Evolutionary conservation across 257 asterid species (phyloP).

Genomic region (Knoxia roxburghii): DNA sequence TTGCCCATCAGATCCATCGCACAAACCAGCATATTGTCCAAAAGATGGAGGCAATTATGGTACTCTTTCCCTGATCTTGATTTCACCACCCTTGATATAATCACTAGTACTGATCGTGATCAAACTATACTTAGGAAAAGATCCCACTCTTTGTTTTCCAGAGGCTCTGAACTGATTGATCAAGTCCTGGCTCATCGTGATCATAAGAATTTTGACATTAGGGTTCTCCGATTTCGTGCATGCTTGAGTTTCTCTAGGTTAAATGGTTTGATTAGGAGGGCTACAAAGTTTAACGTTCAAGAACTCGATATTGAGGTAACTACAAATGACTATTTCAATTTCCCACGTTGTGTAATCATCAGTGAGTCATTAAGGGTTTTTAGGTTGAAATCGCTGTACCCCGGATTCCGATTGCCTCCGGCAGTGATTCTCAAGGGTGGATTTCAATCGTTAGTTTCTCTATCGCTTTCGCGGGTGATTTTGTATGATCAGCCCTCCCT

Average conservation of each 20-base stretch:
- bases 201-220: conserved; percentile 36
- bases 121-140: conserved; percentile 13
- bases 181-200: conserved; percentile 43
- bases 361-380: conserved; percentile 43
- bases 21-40: conserved; percentile 51
- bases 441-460: conserved; percentile 33
- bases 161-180: conserved; percentile 38
- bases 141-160: conserved; percentile 16
- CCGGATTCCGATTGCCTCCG: conserved; percentile 80
- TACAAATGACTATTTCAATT: conserved; percentile 58
- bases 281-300: conserved; percentile 58
- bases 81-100: conserved; percentile 40
- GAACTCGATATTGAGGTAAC: conserved; percentile 70
- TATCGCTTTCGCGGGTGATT: conserved; percentile 52
- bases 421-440: conserved; percentile 45
- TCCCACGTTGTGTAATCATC: conserved; percentile 48
- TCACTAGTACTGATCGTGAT: neutral
- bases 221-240: conserved; percentile 51
- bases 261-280: conserved; percentile 46
- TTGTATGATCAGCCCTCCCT: conserved; percentile 48
- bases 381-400: conserved; percentile 47
- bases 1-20: conserved; percentile 64
- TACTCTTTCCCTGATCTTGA: conserved; percentile 75
- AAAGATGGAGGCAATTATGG: conserved; percentile 62
- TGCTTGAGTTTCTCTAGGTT: conserved; percentile 47